Evolutionary conservation across 345 rosid species (phyloP).

Genomic region (Euphorbia tirucalli): DNA sequence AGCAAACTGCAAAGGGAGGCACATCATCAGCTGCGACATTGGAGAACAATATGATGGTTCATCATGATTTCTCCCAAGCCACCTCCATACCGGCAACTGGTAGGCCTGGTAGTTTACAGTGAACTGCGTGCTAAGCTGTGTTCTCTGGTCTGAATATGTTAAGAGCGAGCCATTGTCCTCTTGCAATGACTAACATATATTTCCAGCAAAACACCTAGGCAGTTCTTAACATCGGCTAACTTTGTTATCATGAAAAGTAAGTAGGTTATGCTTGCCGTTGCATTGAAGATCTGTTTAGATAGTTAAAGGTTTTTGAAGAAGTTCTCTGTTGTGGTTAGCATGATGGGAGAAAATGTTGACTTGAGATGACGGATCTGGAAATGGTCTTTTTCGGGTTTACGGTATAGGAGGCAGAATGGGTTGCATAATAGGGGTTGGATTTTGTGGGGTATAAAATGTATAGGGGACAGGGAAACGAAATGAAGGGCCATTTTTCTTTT

Average conservation of each 20-base stretch:
- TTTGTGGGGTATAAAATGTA: conserved; percentile 21
- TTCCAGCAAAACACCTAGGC: conserved; percentile 32
- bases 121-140: conserved; percentile 25
- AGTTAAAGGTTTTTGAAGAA: conserved; percentile 14
- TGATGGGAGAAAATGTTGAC: not conserved
- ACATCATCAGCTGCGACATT: conserved; percentile 34
- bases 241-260: conserved; percentile 12
- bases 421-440: conserved; percentile 12
- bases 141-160: conserved; percentile 40
- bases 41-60: conserved; percentile 51
- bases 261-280: conserved; percentile 18
- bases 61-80: conserved; percentile 39
- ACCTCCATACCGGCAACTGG: conserved; percentile 51
- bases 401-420: conserved; percentile 1
- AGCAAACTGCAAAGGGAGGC: conserved; percentile 64
- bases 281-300: conserved; percentile 15
- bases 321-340: not conserved
- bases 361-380: not conserved
- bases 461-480: conserved; percentile 26
- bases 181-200: conserved; percentile 61
- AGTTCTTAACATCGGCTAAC: conserved; percentile 31
- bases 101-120: conserved; percentile 43
- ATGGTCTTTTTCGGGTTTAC: conserved; percentile 9
- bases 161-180: conserved; percentile 45
- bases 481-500: conserved; percentile 2